Evolutionary conservation across 2,329 filamentous ascomycete genomes (phyloP).

Genomic region (Cladosporium sp.): DNA sequence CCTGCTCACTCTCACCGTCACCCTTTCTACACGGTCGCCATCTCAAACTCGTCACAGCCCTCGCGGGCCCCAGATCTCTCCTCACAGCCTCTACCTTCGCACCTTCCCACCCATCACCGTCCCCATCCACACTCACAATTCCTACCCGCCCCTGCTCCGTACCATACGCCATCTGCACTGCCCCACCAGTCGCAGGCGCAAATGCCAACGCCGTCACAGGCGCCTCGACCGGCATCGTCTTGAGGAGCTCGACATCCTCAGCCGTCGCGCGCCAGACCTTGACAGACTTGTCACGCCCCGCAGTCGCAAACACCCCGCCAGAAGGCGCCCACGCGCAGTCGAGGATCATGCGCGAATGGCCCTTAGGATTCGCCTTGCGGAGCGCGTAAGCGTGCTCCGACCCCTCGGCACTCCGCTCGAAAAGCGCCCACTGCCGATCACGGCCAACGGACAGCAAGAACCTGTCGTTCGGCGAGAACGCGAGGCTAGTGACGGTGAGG

Average conservation of each 20-base stretch:
- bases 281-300: conserved; percentile 80
- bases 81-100: conserved; percentile 12
- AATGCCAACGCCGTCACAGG: conserved; percentile 30
- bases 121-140: neutral
- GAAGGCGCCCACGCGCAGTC: conserved; percentile 68
- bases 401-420: conserved; percentile 31
- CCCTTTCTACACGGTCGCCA: neutral
- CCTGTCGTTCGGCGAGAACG: conserved; percentile 69
- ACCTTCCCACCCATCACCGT: neutral
- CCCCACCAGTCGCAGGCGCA: neutral
- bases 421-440: conserved; percentile 87
- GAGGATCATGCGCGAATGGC: conserved; percentile 87
- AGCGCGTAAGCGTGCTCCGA: conserved; percentile 45
- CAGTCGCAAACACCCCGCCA: conserved; percentile 66
- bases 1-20: neutral
- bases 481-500: conserved; percentile 74
- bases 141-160: conserved; percentile 22
- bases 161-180: conserved; percentile 19
- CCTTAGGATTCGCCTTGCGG: conserved; percentile 66
- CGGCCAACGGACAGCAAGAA: conserved; percentile 82
- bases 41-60: conserved; percentile 5
- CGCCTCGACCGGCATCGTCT: conserved; percentile 19
- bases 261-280: conserved; percentile 46
- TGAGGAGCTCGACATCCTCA: conserved; percentile 2
- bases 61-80: neutral